A percentile compares a stretch with the other conserved stretches of the same genome.
These are phyloP conservation scores for Alternaria dauci DNA, from an alignment of 2,329 filamentous ascomycete genomes.

Conservation along the genomic window DNA sequence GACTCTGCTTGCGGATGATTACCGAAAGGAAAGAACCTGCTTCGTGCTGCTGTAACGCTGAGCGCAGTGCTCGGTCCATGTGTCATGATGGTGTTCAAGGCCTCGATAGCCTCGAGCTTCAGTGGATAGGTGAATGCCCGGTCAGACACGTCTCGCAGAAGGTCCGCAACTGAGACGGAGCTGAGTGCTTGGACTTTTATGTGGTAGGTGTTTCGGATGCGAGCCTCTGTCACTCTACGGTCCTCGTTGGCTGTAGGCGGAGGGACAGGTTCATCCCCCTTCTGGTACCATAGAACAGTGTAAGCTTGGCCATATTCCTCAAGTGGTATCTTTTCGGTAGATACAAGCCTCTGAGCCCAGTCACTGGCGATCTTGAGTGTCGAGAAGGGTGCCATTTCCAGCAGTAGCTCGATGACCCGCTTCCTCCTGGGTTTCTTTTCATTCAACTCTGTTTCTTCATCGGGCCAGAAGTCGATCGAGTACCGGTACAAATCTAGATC, in stretches of 20 bases:
- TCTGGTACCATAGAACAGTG: slow-evolving; percentile 40
- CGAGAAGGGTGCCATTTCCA: slow-evolving; percentile 44
- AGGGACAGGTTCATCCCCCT: slow-evolving; percentile 36
- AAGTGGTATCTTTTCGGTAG: slow-evolving; percentile 36
- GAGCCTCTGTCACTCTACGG: slow-evolving; percentile 22
- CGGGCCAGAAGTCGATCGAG: slow-evolving; percentile 31
- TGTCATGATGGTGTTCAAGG: slow-evolving; percentile 66
- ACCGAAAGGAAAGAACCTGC: slow-evolving; percentile 54
- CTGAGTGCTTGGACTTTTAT: slow-evolving; percentile 33
- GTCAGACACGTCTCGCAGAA: slow-evolving; percentile 57
- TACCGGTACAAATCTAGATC: slow-evolving; percentile 40
- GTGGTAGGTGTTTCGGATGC: slow-evolving; percentile 29
- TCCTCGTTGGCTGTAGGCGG: slow-evolving; percentile 23
- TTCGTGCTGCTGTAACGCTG: slow-evolving; percentile 59
- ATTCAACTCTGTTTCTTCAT: slow-evolving; percentile 41
- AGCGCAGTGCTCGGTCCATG: slow-evolving; percentile 55
- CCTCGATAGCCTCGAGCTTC: slow-evolving; percentile 63
- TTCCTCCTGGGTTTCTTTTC: slow-evolving; percentile 55
- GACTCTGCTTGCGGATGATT: slow-evolving; percentile 58
- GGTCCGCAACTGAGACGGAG: slow-evolving; percentile 45
- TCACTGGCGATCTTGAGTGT: slow-evolving; percentile 50
- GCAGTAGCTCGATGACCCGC: slow-evolving; percentile 58
- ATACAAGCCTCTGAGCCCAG: slow-evolving; percentile 44
- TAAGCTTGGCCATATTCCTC: slow-evolving; percentile 16
- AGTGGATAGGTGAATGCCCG: slow-evolving; percentile 52